Evolutionary conservation across 306 rosid genomes (phyloP).

Genomic region (Cucurbita argyrosperma): DNA sequence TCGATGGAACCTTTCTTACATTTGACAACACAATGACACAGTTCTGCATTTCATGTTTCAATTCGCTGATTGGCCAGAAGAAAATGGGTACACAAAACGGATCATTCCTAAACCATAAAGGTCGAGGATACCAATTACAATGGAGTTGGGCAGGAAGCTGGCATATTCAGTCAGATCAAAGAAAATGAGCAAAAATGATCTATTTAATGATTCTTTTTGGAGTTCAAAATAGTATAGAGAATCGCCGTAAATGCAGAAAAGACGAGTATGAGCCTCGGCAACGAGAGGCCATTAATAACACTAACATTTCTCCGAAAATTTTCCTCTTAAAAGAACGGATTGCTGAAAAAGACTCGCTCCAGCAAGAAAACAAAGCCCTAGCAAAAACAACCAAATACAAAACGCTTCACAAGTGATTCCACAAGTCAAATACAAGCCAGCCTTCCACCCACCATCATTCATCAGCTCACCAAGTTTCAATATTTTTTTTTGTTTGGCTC

Average conservation of each 20-base stretch:
- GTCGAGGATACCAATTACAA: not conserved
- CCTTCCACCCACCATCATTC: not conserved
- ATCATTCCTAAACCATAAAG: too few species aligned
- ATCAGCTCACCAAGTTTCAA: not conserved
- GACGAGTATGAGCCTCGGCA: not conserved
- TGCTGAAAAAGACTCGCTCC: not conserved
- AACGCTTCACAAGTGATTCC: slow-evolving; percentile 8
- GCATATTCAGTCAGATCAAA: too few species aligned
- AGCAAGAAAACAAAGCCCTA: not conserved
- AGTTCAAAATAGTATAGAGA: not conserved
- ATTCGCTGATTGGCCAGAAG: too few species aligned
- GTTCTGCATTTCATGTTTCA: too few species aligned
- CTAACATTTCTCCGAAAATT: not conserved
- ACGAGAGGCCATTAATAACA: not conserved
- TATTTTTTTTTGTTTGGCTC: not conserved
- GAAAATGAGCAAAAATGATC: not conserved
- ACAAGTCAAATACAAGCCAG: slow-evolving; percentile 6
- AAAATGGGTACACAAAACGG: too few species aligned
- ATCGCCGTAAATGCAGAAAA: too few species aligned
- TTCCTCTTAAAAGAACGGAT: not conserved
- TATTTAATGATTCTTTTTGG: not conserved
- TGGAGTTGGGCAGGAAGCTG: not conserved
- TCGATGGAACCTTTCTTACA: not conserved
- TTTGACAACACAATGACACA: not conserved
- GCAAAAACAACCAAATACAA: not conserved